These are phyloP conservation scores for Cutaneotrichosporon cutaneum DNA, from an alignment of 1,284 basidiomycete species.

Conservation along the genomic window DNA sequence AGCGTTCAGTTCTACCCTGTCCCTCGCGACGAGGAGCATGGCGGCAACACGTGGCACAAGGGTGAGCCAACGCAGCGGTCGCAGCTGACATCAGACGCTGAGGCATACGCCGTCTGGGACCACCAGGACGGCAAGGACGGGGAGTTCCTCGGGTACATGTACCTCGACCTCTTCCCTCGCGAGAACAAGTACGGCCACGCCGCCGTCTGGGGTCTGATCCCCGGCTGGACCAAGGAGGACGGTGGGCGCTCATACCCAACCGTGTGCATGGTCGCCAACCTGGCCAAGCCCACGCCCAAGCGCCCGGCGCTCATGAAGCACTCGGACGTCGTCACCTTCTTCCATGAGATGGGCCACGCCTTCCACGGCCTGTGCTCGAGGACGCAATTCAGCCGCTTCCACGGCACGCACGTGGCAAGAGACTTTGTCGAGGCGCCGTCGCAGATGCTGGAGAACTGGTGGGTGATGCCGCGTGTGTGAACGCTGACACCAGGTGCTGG, in stretches of 20 bases:
- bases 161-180: slow-evolving; percentile 84
- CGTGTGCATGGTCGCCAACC: slow-evolving; percentile 61
- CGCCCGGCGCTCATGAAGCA: slow-evolving; percentile 76
- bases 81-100: slow-evolving; percentile 13
- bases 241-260: slow-evolving; percentile 41
- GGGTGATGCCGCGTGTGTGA: not conserved
- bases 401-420: slow-evolving; percentile 61
- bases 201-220: slow-evolving; percentile 72
- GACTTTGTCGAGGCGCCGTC: slow-evolving; percentile 86
- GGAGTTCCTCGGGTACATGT: slow-evolving; percentile 71
- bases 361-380: slow-evolving; percentile 75
- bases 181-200: slow-evolving; percentile 80
- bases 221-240: slow-evolving; percentile 23
- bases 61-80: not conserved
- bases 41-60: slow-evolving; percentile 24
- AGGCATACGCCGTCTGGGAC: slow-evolving; percentile 42
- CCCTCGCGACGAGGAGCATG: slow-evolving; percentile 15
- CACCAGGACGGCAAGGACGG: slow-evolving; percentile 55
- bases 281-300: slow-evolving; percentile 57
- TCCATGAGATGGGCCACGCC: slow-evolving; percentile 71
- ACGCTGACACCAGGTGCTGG: slow-evolving; percentile 17
- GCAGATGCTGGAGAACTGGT: slow-evolving; percentile 89
- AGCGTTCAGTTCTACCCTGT: slow-evolving; percentile 25
- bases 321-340: slow-evolving; percentile 39
- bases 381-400: slow-evolving; percentile 72